These are phyloP conservation scores for Phytophthora niederhauseri DNA, from an alignment of 352 stramenopile genomes.

Conservation along the genomic window DNA sequence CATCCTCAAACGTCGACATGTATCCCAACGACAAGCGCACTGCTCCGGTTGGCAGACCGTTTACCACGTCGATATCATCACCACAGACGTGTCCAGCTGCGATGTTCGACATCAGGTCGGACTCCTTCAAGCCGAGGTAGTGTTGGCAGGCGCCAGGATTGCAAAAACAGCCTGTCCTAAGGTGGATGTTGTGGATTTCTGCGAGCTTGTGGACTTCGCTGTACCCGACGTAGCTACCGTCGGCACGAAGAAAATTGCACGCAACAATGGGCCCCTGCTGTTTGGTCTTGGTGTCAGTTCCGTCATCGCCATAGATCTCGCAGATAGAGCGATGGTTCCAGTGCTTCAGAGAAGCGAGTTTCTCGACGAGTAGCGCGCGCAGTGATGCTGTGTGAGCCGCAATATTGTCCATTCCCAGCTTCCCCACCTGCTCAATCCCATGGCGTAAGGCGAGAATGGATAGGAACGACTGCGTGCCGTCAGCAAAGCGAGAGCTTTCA, in stretches of 20 bases:
- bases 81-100: conserved; percentile 71
- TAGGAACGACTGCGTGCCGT: conserved; percentile 74
- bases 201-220: conserved; percentile 72
- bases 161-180: conserved; percentile 82
- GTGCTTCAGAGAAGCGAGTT: conserved; percentile 48
- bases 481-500: conserved; percentile 45
- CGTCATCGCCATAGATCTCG: conserved; percentile 57
- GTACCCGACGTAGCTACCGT: conserved; percentile 74
- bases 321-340: conserved; percentile 57
- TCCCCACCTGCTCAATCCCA: conserved; percentile 52
- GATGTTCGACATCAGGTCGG: conserved; percentile 59
- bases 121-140: conserved; percentile 60
- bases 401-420: conserved; percentile 53
- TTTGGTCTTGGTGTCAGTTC: conserved; percentile 12
- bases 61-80: conserved; percentile 70
- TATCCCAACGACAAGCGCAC: conserved; percentile 77
- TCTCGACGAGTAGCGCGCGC: conserved; percentile 42
- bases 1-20: conserved; percentile 79
- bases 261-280: conserved; percentile 55
- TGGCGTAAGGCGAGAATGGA: conserved; percentile 65
- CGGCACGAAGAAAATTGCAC: conserved; percentile 64
- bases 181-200: conserved; percentile 66
- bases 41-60: conserved; percentile 68
- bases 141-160: conserved; percentile 80
- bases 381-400: conserved; percentile 55